Percentiles rank a stretch among this genome's conserved stretches.
These are phyloP conservation scores for Nectriaceae sp. DNA, from an alignment of 2,329 filamentous ascomycete species.

Conservation along the genomic window DNA sequence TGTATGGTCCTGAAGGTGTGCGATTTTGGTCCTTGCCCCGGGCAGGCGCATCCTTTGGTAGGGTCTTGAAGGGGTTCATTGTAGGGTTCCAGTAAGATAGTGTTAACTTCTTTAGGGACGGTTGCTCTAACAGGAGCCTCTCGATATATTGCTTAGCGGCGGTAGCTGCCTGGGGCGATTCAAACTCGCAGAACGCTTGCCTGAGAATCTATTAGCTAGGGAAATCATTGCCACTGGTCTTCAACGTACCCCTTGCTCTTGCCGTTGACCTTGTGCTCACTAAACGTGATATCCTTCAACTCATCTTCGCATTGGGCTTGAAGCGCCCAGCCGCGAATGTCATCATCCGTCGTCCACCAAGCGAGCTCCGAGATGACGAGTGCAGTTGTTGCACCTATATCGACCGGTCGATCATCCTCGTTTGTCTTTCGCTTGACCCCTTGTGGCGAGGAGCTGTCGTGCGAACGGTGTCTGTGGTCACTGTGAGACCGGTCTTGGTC, in stretches of 20 bases:
- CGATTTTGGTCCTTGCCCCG: conserved; percentile 63
- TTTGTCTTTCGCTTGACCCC: conserved; percentile 63
- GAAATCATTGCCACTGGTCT: too few species aligned
- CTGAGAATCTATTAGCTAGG: too few species aligned
- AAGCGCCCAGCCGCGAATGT: conserved; percentile 83
- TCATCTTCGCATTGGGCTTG: conserved; percentile 81
- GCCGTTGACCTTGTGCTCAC: conserved; percentile 97
- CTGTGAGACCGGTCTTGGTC: conserved; percentile 44
- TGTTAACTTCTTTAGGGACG: conserved; percentile 68
- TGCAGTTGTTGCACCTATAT: conserved; percentile 65
- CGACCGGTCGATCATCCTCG: conserved; percentile 60
- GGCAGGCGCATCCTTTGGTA: conserved; percentile 81
- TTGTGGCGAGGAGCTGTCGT: conserved; percentile 38
- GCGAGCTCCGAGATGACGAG: conserved; percentile 86
- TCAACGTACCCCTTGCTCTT: conserved; percentile 89
- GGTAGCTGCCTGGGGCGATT: conserved; percentile 79
- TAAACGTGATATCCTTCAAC: conserved; percentile 91
- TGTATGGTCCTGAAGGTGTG: conserved; percentile 51
- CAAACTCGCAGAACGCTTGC: conserved; percentile 83
- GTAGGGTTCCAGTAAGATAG: conserved; percentile 76
- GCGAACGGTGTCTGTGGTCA: conserved; percentile 28
- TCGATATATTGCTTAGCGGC: conserved; percentile 84
- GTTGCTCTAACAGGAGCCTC: conserved; percentile 53
- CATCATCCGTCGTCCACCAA: conserved; percentile 98
- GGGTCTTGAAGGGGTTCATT: conserved; percentile 85